Conservation (phyloP, 495 filamentous ascomycete genomes). For the Lophiotrema nucula region DNA sequence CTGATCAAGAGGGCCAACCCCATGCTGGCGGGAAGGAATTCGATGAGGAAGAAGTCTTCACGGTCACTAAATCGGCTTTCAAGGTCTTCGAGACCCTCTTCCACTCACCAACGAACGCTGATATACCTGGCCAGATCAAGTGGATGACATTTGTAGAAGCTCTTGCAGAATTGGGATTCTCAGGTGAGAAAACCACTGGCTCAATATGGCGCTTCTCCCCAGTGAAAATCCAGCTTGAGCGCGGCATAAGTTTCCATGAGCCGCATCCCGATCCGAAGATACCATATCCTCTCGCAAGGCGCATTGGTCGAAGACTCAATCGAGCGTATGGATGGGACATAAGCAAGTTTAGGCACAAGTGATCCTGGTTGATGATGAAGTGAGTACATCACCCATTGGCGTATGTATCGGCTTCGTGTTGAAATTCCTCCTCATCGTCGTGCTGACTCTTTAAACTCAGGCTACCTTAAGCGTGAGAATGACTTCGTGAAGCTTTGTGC, state of each 20-base stretch:
- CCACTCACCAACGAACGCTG: conserved; percentile 33
- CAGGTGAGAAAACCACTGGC: conserved; percentile 50
- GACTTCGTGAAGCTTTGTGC: no score
- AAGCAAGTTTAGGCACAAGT: conserved; percentile 37
- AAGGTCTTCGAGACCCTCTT: conserved; percentile 50
- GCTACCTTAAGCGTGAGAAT: no score
- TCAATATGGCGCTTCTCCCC: conserved; percentile 51
- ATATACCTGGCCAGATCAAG: conserved; percentile 44
- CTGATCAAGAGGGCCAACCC: background rate
- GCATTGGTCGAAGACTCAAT: conserved; percentile 46
- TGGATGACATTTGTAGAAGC: conserved; percentile 54
- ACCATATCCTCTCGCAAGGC: conserved; percentile 40
- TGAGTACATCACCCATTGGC: no score
- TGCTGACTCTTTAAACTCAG: no score
- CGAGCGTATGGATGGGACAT: conserved; percentile 49
- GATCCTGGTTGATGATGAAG: no score
- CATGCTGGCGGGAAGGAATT: background rate
- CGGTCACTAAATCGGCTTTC: conserved; percentile 3
- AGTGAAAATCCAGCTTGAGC: conserved; percentile 40
- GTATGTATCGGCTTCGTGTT: no score
- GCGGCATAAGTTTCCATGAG: conserved; percentile 53
- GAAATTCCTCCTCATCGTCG: no score
- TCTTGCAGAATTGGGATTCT: conserved; percentile 48
- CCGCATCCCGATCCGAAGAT: conserved; percentile 52
- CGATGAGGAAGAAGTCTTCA: background rate